Evolutionary conservation across 2,329 filamentous ascomycete species (phyloP).

Genomic region (Apiospora arundinis): DNA sequence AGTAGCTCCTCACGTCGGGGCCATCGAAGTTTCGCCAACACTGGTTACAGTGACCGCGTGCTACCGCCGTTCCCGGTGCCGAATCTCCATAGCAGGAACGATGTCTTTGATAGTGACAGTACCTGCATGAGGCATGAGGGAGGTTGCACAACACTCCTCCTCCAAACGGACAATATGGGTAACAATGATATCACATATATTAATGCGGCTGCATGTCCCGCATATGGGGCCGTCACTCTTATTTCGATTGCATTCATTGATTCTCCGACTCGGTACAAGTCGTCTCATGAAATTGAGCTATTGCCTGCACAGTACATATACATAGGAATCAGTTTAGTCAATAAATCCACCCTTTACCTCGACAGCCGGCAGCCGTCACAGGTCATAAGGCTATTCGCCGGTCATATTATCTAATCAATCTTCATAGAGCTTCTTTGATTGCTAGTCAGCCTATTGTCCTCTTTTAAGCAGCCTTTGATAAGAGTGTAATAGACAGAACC

Average conservation of each 20-base stretch:
- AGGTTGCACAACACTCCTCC: neutral
- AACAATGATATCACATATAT: slow-evolving; percentile 14
- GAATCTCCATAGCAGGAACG: neutral
- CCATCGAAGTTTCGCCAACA: neutral
- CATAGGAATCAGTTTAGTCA: neutral
- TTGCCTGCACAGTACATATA: neutral
- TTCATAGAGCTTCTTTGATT: neutral
- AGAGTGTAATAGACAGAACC: neutral
- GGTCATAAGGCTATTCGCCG: too few relatives aligned
- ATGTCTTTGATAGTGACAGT: slow-evolving; percentile 15
- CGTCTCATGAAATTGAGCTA: neutral
- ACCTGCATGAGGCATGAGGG: neutral
- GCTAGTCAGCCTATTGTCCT: neutral
- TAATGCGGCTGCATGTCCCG: neutral
- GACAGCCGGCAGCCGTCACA: neutral
- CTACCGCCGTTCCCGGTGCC: neutral
- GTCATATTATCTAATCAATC: neutral
- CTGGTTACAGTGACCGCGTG: neutral
- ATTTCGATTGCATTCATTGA: neutral
- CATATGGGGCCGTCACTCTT: neutral
- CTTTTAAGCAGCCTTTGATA: neutral
- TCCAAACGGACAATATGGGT: neutral
- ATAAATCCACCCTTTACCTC: neutral
- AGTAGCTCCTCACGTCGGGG: neutral
- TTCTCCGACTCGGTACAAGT: neutral